phyloP scores from a whole-genome alignment of 352 stramenopile genomes.

The Phytophthora rubi region DNA sequence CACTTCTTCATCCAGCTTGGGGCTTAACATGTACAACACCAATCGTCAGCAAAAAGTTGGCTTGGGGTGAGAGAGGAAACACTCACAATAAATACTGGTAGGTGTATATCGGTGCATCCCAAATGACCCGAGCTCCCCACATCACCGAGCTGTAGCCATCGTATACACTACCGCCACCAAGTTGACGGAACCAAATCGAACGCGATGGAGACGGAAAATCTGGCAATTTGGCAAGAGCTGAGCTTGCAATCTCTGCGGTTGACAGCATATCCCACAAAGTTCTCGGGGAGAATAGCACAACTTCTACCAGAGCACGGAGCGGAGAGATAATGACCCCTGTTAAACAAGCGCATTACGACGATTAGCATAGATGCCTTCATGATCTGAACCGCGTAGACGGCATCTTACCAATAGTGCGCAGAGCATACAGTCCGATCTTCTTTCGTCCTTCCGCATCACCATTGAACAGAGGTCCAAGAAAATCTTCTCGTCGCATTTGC shows the following conservation, averaged over 20 bases:
- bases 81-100: conserved; percentile 86
- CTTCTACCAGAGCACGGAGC: conserved; percentile 53
- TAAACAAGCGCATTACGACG: neutral
- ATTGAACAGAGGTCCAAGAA: conserved; percentile 74
- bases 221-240: conserved; percentile 49
- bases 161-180: conserved; percentile 64
- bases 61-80: neutral
- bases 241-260: conserved; percentile 30
- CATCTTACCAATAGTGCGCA: conserved; percentile 55
- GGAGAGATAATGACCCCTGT: conserved; percentile 63
- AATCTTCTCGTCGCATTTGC: conserved; percentile 65
- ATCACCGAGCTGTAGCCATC: conserved; percentile 45
- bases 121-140: conserved; percentile 65
- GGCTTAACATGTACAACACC: conserved; percentile 41
- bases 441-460: conserved; percentile 55
- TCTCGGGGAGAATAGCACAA: conserved; percentile 56
- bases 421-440: conserved; percentile 57
- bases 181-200: conserved; percentile 62
- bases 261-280: conserved; percentile 51
- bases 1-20: conserved; percentile 59
- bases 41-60: conserved; percentile 5
- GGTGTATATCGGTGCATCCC: conserved; percentile 69
- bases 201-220: conserved; percentile 29
- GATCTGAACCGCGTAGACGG: neutral
- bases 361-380: neutral